Percentiles rank a stretch among this genome's conserved stretches.
phyloP scores from a whole-genome alignment of 1,284 basidiomycete genomes.

The Naganishia cerealis region DNA sequence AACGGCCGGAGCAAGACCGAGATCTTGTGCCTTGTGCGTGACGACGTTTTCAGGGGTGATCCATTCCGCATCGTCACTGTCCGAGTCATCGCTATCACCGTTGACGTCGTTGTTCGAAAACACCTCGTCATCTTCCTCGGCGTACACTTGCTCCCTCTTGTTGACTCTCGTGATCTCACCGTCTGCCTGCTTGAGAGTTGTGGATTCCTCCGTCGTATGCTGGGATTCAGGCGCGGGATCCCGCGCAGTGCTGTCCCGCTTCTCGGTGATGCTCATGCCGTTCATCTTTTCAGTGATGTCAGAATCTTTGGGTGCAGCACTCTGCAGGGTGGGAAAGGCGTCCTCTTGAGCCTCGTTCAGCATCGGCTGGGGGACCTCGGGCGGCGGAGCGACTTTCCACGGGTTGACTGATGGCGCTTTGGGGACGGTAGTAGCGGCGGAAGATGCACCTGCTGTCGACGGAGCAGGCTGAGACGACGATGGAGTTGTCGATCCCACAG shows the following conservation, averaged over 20 bases:
- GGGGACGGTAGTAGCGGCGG: slow-evolving; percentile 65
- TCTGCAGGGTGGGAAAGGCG: slow-evolving; percentile 37
- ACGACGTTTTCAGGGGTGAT: slow-evolving; percentile 89
- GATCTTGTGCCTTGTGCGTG: slow-evolving; percentile 81
- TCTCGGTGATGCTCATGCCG: slow-evolving; percentile 28
- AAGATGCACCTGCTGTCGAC: slow-evolving; percentile 63
- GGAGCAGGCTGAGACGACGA: slow-evolving; percentile 58
- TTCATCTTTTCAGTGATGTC: slow-evolving; percentile 26
- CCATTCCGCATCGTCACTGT: slow-evolving; percentile 91
- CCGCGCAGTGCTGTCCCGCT: slow-evolving; percentile 29
- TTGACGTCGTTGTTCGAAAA: slow-evolving; percentile 59
- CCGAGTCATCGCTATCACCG: slow-evolving; percentile 66
- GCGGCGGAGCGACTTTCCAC: slow-evolving; percentile 58
- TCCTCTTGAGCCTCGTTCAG: slow-evolving; percentile 47
- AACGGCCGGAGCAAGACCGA: slow-evolving; percentile 69
- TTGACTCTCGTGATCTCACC: slow-evolving; percentile 1
- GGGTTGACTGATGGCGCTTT: slow-evolving; percentile 57
- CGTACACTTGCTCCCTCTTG: slow-evolving; percentile 55
- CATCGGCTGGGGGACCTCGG: slow-evolving; percentile 55
- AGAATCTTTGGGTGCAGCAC: slow-evolving; percentile 52
- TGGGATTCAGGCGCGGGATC: not conserved
- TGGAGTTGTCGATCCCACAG: not conserved
- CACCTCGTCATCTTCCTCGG: slow-evolving; percentile 59
- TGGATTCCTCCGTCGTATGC: slow-evolving; percentile 7
- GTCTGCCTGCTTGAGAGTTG: slow-evolving; percentile 6